Base-by-base conservation (phyloP, 106 monocot genomes). In the Dendrobium chrysotoxum region DNA sequence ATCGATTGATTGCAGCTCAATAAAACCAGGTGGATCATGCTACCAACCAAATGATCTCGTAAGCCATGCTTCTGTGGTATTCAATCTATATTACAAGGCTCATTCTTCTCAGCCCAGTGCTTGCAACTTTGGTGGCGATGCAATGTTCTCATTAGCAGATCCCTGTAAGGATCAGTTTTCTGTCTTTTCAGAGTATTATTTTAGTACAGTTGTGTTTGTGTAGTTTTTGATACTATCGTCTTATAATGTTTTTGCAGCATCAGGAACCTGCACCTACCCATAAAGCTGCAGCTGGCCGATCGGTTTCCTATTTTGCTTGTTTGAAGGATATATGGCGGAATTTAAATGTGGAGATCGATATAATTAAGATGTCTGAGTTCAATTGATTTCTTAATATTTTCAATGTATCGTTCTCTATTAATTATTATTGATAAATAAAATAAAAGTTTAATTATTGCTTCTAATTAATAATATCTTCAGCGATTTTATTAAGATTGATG, bases 61-160 rank as follows among this genome's bases (percentile, higher is more conserved):
- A 6, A 58, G 31, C 28, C 85, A 85, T 4, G 85, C 80, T 23
- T 65, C 75, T 11, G 76, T 77, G 11, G 28, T 53, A 1, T 75
- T 81, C 21, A 58, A 81, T 28, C 53, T 70, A 1, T 85, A 77
- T 76, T 85, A 77, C 70, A 85, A 23, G 85, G 2, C 53, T 7
- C 75, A 76, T 11, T 23, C n/a, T 12, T 79, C 84, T 16, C 42
- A 31, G 38, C 0, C n/a, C 2, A 53, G 26, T 0, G 28, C 72
- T 0, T 85, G 81, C 53, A n/a, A 5, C 42, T 85, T 80, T 39
- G 46, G 45, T 0, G 61, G 66, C 7, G 40, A 82, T 13, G 45
- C 74, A 11, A 13, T 84, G 28, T 2, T 64, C 7, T 21, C 44
- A 18, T 5, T 79, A 3, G 2, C 16, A 2, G 17, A 82, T 38